These are phyloP conservation scores for Geranium brycei DNA, from an alignment of 345 rosid species.

Conservation along the genomic window DNA sequence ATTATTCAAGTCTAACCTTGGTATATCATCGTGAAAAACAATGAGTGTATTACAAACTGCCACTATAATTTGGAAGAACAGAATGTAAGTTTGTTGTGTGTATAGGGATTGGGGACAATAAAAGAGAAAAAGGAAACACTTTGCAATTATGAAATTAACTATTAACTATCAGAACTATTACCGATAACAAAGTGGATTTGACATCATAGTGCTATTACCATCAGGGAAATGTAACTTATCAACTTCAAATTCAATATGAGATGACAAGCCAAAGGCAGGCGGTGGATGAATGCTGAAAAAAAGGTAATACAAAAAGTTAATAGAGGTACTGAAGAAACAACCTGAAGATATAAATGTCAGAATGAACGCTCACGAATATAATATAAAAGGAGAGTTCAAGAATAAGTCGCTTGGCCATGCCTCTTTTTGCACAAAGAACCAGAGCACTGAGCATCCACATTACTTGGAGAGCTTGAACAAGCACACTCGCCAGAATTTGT, in stretches of 20 bases:
- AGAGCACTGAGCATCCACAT: slow-evolving; percentile 14
- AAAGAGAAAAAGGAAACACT: too few species aligned
- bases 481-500: slow-evolving; percentile 9
- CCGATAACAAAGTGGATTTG: slow-evolving; percentile 12
- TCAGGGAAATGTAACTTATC: slow-evolving; percentile 5
- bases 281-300: slow-evolving; percentile 18
- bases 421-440: slow-evolving; percentile 21
- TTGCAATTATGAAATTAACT: too few species aligned
- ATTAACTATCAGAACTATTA: slow-evolving; percentile 2
- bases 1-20: too few species aligned
- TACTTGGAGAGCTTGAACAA: slow-evolving; percentile 18
- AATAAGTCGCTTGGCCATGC: slow-evolving; percentile 12
- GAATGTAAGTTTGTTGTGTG: too few species aligned
- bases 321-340: not conserved
- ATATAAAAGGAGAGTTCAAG: not conserved
- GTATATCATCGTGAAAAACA: too few species aligned
- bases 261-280: slow-evolving; percentile 19
- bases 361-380: too few species aligned
- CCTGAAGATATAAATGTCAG: not conserved
- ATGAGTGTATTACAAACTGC: too few species aligned
- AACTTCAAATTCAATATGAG: slow-evolving; percentile 14
- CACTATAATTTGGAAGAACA: too few species aligned
- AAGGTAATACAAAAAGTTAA: not conserved
- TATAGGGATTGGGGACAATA: too few species aligned
- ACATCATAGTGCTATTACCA: slow-evolving; percentile 10